Conservation (phyloP, 2,329 filamentous ascomycete genomes). For the Amylocarpus encephaloides region DNA sequence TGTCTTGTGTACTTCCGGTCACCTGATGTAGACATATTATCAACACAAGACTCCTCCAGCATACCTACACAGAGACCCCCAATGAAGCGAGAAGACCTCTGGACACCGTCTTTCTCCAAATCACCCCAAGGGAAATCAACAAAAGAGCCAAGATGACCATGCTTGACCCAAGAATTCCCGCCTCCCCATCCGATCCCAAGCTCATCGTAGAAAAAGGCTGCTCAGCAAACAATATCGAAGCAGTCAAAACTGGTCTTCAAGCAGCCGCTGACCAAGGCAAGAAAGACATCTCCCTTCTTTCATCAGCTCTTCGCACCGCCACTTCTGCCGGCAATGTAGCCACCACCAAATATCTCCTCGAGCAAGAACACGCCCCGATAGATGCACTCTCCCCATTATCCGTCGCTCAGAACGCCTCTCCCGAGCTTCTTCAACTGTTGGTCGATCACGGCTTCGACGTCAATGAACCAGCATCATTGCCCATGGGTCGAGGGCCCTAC, state of each 20-base stretch:
- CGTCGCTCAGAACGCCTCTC: background rate
- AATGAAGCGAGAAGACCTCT: too few relatives aligned
- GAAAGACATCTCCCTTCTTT: background rate
- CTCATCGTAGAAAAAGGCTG: background rate
- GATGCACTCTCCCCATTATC: background rate
- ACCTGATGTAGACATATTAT: too few relatives aligned
- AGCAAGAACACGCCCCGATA: background rate
- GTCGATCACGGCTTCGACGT: slow-evolving; percentile 1
- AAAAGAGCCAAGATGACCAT: background rate
- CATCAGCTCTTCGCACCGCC: background rate
- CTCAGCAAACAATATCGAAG: background rate
- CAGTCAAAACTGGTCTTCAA: background rate
- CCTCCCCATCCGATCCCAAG: background rate
- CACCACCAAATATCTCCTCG: background rate
- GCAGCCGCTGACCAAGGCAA: background rate
- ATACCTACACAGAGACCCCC: too few relatives aligned
- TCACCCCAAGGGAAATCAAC: background rate
- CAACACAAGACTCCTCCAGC: too few relatives aligned
- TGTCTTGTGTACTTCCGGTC: too few relatives aligned
- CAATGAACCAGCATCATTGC: background rate
- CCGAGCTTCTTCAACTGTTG: background rate
- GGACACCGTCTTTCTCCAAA: too few relatives aligned
- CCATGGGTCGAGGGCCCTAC: background rate
- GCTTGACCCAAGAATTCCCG: background rate
- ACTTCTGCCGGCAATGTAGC: background rate